Conservation (phyloP, 148 eudicot genomes). For the Chenopodium formosanum region DNA sequence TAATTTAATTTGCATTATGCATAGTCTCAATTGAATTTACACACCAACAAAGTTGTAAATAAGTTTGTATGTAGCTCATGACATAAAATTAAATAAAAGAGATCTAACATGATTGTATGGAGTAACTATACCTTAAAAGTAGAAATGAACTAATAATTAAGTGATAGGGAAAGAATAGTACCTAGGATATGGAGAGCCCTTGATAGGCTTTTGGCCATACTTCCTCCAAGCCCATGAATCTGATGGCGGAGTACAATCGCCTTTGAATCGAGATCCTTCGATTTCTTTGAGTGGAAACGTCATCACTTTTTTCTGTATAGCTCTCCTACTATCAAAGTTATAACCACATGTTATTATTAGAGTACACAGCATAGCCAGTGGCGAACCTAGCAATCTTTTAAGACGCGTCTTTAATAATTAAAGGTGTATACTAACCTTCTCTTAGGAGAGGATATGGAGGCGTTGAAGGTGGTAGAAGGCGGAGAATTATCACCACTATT, state of each 20-base stretch:
- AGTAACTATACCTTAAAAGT: no score
- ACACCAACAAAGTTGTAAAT: neutral
- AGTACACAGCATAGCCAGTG: neutral
- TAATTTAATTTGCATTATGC: neutral
- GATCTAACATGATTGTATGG: neutral
- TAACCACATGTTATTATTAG: neutral
- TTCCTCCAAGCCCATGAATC: constrained; percentile 93
- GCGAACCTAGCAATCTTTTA: constrained; percentile 1
- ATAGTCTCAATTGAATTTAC: no score
- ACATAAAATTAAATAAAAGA: neutral
- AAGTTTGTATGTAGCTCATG: neutral
- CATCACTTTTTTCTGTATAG: constrained; percentile 59
- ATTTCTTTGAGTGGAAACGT: constrained; percentile 62
- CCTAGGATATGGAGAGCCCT: constrained; percentile 88
- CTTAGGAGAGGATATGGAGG: constrained; percentile 30
- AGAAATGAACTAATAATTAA: neutral
- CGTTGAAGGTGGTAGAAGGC: constrained; percentile 25
- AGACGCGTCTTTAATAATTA: neutral
- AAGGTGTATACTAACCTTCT: constrained; percentile 26
- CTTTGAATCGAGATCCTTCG: constrained; percentile 60
- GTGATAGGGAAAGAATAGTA: neutral
- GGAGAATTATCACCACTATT: constrained; percentile 41
- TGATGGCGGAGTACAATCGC: constrained; percentile 71
- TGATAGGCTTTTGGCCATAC: constrained; percentile 83
- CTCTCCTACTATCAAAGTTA: constrained; percentile 40